phyloP scores from a whole-genome alignment of 129 eudicot genomes.

The Kitagawia praeruptora region DNA sequence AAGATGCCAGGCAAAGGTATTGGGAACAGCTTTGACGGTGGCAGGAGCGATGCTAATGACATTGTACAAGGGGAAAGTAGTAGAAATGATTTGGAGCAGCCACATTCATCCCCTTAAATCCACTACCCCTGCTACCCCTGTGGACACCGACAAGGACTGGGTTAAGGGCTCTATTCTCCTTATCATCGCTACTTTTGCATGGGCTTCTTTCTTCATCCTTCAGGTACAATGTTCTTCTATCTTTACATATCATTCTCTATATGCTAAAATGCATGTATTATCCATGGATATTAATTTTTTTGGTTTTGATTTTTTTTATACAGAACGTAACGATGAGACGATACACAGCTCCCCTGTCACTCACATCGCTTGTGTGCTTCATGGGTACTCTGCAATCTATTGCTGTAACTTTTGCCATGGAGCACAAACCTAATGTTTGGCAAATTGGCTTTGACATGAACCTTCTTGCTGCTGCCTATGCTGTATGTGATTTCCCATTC shows the following conservation, averaged over 20 bases:
- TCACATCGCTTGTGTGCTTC: slow-evolving; percentile 80
- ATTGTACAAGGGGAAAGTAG: slow-evolving; percentile 68
- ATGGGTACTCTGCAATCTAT: slow-evolving; percentile 91
- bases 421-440: slow-evolving; percentile 77
- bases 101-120: slow-evolving; percentile 42
- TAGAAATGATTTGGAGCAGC: slow-evolving; percentile 62
- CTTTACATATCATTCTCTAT: background rate
- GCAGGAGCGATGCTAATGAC: slow-evolving; percentile 95
- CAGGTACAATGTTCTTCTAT: slow-evolving; percentile 41
- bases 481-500: slow-evolving; percentile 29
- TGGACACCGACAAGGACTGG: slow-evolving; percentile 69
- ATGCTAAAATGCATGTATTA: background rate
- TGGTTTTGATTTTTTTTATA: background rate
- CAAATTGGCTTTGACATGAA: slow-evolving; percentile 90
- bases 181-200: slow-evolving; percentile 85
- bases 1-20: slow-evolving; percentile 75
- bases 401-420: slow-evolving; percentile 90
- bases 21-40: slow-evolving; percentile 69
- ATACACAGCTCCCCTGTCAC: slow-evolving; percentile 79
- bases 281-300: background rate
- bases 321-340: slow-evolving; percentile 82
- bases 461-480: slow-evolving; percentile 98
- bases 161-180: slow-evolving; percentile 81
- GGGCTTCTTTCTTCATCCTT: slow-evolving; percentile 95
- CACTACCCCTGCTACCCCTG: slow-evolving; percentile 16